Evolutionary conservation across 2,329 filamentous ascomycete genomes (phyloP).

Genomic region (Sporothrix inflata): DNA sequence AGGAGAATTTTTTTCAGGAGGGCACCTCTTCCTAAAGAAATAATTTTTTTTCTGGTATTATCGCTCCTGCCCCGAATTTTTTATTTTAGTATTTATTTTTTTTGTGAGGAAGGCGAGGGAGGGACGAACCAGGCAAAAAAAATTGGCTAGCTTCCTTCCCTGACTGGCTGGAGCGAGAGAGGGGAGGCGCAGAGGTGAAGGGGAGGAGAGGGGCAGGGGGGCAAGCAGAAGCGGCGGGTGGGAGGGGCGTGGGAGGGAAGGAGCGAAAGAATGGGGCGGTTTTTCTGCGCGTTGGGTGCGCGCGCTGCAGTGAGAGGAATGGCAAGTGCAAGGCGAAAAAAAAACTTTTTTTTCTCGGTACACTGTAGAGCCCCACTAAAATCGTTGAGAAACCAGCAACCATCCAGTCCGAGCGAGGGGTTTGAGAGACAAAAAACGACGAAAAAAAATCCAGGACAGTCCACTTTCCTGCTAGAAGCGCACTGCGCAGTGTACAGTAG

Average conservation of each 20-base stretch:
- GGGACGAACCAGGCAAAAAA: conserved; percentile 25
- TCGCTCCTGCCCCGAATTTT: conserved; percentile 19
- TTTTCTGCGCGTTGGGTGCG: background rate
- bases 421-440: conserved; percentile 2
- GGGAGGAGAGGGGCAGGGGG: background rate
- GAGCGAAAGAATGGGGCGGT: conserved; percentile 18
- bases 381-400: background rate
- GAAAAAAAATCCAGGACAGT: background rate
- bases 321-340: conserved; percentile 17
- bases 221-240: background rate
- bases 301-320: background rate
- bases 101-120: conserved; percentile 26
- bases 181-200: conserved; percentile 16
- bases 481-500: conserved; percentile 7
- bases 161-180: conserved; percentile 11
- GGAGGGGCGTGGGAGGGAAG: conserved; percentile 12
- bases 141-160: conserved; percentile 20
- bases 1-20: conserved; percentile 14
- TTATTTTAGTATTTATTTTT: conserved; percentile 23
- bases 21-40: background rate
- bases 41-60: conserved; percentile 24
- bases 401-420: conserved; percentile 19
- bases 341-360: background rate
- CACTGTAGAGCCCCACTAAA: conserved; percentile 13
- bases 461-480: background rate